Percentiles rank a stretch among this genome's conserved stretches.
Conservation (phyloP, 805 yeast species). For the Grigorovia yakushimaensis region DNA sequence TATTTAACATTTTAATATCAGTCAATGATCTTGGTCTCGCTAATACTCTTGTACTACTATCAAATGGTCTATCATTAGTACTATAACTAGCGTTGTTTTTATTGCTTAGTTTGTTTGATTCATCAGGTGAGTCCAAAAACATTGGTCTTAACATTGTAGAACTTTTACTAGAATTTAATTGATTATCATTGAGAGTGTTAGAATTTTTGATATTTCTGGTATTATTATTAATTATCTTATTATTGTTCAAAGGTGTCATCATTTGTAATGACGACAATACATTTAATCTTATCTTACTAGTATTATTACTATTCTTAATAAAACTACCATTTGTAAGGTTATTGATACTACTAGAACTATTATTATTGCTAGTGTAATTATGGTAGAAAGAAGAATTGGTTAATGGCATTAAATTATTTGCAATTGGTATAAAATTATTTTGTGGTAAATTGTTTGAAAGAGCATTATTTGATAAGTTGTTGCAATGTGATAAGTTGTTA, state of each 20-base stretch:
- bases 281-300: constrained; percentile 21
- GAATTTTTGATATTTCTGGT: constrained; percentile 1
- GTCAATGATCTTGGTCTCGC: constrained; percentile 22
- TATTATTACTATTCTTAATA: constrained; percentile 6
- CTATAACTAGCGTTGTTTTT: neutral
- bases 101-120: neutral
- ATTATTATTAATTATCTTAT: constrained; percentile 13
- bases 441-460: neutral
- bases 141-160: constrained; percentile 4
- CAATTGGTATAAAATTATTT: neutral
- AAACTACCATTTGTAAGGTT: neutral
- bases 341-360: neutral
- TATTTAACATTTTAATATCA: constrained; percentile 9
- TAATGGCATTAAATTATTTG: neutral
- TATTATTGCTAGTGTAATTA: neutral
- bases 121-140: constrained; percentile 17
- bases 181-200: constrained; percentile 1
- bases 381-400: neutral
- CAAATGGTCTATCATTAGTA: neutral
- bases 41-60: constrained; percentile 1
- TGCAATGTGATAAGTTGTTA: neutral
- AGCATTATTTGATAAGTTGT: neutral
- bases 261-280: constrained; percentile 46
- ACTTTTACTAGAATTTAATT: constrained; percentile 4
- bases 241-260: constrained; percentile 44